Percentiles rank a stretch among this genome's conserved stretches.
Conservation (phyloP, 2,329 filamentous ascomycete species). For the Drechslerella stenobrocha region DNA sequence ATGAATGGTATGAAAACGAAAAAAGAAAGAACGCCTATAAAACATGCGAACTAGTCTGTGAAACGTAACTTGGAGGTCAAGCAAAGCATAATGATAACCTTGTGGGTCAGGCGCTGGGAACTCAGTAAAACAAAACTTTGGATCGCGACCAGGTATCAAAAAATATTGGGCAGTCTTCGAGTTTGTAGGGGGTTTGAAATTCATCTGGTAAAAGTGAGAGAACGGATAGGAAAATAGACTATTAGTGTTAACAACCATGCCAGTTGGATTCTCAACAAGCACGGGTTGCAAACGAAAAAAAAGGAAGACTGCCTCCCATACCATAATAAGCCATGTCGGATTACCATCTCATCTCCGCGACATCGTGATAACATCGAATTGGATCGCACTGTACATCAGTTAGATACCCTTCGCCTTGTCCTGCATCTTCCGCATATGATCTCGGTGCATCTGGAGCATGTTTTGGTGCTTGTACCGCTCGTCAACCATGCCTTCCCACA, state of each 20-base stretch:
- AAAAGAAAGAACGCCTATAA: slow-evolving; percentile 34
- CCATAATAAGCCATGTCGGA: slow-evolving; percentile 31
- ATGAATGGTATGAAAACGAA: slow-evolving; percentile 4
- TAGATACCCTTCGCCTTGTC: slow-evolving; percentile 58
- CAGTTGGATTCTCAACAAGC: slow-evolving; percentile 16
- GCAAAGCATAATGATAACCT: neutral
- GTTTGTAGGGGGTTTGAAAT: neutral
- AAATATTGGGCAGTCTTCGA: slow-evolving; percentile 3
- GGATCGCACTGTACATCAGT: slow-evolving; percentile 4
- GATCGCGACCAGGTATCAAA: slow-evolving; percentile 4
- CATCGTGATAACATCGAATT: slow-evolving; percentile 14
- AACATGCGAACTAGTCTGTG: slow-evolving; percentile 36
- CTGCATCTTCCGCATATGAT: slow-evolving; percentile 81
- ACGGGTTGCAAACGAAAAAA: slow-evolving; percentile 12
- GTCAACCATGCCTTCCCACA: slow-evolving; percentile 68
- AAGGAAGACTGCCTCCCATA: slow-evolving; percentile 24
- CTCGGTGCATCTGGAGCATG: slow-evolving; percentile 74
- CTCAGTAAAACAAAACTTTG: neutral
- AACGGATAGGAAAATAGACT: slow-evolving; percentile 6
- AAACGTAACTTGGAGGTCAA: slow-evolving; percentile 1
- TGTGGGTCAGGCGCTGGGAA: neutral
- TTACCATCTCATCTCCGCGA: slow-evolving; percentile 15
- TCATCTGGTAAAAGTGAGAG: neutral
- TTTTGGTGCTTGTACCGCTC: slow-evolving; percentile 75
- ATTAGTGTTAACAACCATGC: slow-evolving; percentile 24